These are phyloP conservation scores for Populus hybrid DNA, from an alignment of 441 rosid genomes.

Conservation along the genomic window DNA sequence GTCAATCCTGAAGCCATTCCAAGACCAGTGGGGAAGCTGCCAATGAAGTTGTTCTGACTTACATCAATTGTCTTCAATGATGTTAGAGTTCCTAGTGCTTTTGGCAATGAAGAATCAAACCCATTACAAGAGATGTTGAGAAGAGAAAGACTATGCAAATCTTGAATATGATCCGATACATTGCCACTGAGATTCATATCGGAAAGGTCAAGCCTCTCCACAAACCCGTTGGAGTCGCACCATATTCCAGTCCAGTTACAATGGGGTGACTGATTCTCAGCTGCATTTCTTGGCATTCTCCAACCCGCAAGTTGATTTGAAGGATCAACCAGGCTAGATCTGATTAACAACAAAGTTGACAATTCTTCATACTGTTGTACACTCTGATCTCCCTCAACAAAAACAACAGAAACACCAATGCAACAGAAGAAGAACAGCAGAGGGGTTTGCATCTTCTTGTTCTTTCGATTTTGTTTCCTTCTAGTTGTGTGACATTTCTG, in stretches of 20 bases:
- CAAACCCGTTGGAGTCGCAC: conserved; percentile 62
- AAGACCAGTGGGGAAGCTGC: conserved; percentile 69
- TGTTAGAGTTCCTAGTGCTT: conserved; percentile 54
- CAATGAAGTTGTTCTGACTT: conserved; percentile 70
- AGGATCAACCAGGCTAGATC: conserved; percentile 60
- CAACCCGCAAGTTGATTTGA: conserved; percentile 53
- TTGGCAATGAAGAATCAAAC: conserved; percentile 55
- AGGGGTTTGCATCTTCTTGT: conserved; percentile 24
- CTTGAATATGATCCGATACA: conserved; percentile 53
- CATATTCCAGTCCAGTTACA: conserved; percentile 81
- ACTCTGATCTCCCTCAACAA: conserved; percentile 34
- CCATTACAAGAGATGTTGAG: conserved; percentile 58
- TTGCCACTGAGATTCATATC: conserved; percentile 76
- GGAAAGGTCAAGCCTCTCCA: conserved; percentile 64
- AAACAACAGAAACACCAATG: conserved; percentile 44
- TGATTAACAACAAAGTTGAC: conserved; percentile 49
- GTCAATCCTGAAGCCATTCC: conserved; percentile 63
- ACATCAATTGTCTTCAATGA: conserved; percentile 56
- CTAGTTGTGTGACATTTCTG: conserved; percentile 31
- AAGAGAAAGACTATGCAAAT: conserved; percentile 36
- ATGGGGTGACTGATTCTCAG: conserved; percentile 26
- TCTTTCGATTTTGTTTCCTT: conserved; percentile 18
- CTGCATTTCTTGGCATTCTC: conserved; percentile 30
- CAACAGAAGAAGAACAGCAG: conserved; percentile 42
- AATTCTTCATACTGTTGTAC: conserved; percentile 33